A percentile compares a stretch with the other conserved stretches of the same genome.
Conservation (phyloP, 768 basidiomycete species). For the Boletellus ananas region DNA sequence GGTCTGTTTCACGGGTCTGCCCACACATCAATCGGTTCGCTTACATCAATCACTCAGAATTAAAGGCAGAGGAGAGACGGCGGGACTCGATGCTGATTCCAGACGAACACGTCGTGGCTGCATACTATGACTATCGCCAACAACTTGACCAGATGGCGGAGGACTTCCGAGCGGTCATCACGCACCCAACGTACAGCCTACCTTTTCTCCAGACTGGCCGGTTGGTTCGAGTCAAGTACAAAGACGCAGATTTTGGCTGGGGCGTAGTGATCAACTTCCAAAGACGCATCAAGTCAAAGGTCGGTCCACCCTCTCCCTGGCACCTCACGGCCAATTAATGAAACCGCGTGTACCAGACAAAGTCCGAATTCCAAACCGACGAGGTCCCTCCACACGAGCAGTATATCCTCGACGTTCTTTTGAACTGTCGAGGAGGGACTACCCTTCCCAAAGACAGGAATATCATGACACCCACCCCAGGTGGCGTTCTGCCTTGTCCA, state of each 20-base stretch:
- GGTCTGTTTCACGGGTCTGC: constrained; percentile 46
- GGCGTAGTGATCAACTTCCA: constrained; percentile 90
- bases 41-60: constrained; percentile 46
- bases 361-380: constrained; percentile 62
- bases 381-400: constrained; percentile 80
- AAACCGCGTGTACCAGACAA: constrained; percentile 41
- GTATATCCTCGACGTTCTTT: constrained; percentile 89
- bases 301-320: constrained; percentile 21
- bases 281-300: constrained; percentile 83
- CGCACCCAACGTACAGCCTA: constrained; percentile 91
- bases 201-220: constrained; percentile 93
- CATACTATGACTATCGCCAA: constrained; percentile 91
- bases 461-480: constrained; percentile 53
- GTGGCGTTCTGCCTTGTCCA: constrained; percentile 73
- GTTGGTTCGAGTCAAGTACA: constrained; percentile 86
- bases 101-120: constrained; percentile 77
- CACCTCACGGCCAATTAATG: not conserved
- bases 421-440: constrained; percentile 70
- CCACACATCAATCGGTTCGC: not conserved
- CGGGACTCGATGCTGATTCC: constrained; percentile 67
- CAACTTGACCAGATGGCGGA: constrained; percentile 86
- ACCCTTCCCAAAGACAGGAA: constrained; percentile 56
- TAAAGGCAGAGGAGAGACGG: constrained; percentile 66
- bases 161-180: constrained; percentile 90
- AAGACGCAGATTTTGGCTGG: constrained; percentile 93